Percentiles rank a stretch among this genome's conserved stretches.
Evolutionary conservation across 2,329 filamentous ascomycete species (phyloP).

Genomic region (Ascochyta fabae): DNA sequence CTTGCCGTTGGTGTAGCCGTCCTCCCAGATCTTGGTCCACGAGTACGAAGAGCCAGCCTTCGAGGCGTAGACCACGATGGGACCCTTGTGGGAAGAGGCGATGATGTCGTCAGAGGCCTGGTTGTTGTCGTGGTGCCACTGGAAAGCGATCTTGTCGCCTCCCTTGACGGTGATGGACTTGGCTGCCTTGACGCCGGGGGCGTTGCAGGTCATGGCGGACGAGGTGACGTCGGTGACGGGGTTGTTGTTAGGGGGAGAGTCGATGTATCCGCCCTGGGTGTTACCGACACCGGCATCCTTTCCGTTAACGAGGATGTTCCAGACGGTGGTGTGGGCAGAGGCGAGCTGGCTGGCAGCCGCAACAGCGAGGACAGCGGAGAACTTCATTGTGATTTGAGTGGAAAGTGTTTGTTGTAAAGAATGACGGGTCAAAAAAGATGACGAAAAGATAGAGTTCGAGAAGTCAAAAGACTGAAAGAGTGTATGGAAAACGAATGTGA

Average conservation of each 20-base stretch:
- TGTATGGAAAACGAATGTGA: conserved; percentile 31
- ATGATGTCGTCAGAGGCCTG: conserved; percentile 58
- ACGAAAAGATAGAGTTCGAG: conserved; percentile 21
- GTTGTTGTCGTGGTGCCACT: conserved; percentile 61
- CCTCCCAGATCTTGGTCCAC: conserved; percentile 57
- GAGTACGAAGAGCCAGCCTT: conserved; percentile 51
- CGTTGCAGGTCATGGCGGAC: conserved; percentile 46
- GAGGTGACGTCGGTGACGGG: conserved; percentile 46
- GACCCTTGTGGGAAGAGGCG: conserved; percentile 58
- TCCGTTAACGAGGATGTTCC: conserved; percentile 52
- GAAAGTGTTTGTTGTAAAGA: conserved; percentile 19
- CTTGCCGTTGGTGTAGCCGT: conserved; percentile 40
- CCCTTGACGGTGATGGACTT: conserved; percentile 55
- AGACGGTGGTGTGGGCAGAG: conserved; percentile 46
- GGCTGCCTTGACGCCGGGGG: conserved; percentile 40
- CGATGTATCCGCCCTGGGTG: conserved; percentile 55
- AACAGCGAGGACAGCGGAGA: conserved; percentile 37
- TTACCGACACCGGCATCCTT: conserved; percentile 43
- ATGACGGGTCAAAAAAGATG: conserved; percentile 14
- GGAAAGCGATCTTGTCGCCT: conserved; percentile 55
- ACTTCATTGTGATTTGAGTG: conserved; percentile 39
- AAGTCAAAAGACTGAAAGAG: conserved; percentile 29
- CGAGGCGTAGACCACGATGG: conserved; percentile 60
- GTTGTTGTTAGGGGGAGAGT: conserved; percentile 51
- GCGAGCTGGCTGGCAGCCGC: conserved; percentile 36